phyloP scores from a whole-genome alignment of 2,329 filamentous ascomycete genomes.

The Rutstroemia sp. region DNA sequence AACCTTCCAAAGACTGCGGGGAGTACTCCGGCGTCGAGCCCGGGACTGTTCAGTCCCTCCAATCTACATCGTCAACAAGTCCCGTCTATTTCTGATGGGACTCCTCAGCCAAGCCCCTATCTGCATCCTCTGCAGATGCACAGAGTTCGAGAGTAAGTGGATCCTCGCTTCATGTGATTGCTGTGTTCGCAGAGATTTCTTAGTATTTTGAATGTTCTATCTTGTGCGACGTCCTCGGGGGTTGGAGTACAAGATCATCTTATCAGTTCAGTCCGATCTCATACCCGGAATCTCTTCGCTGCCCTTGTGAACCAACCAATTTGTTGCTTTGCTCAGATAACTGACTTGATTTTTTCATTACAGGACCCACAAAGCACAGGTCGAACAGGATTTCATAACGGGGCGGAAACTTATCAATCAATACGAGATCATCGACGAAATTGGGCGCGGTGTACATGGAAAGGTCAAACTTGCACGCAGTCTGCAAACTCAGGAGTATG shows the following conservation, averaged over 20 bases:
- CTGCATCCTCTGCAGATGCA: slow-evolving; percentile 66
- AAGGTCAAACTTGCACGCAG: slow-evolving; percentile 95
- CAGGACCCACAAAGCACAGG: slow-evolving; percentile 82
- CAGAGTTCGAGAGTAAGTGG: slow-evolving; percentile 67
- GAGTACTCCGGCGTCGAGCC: slow-evolving; percentile 53
- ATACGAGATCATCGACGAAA: slow-evolving; percentile 94
- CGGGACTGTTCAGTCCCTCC: slow-evolving; percentile 52
- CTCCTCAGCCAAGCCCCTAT: slow-evolving; percentile 48
- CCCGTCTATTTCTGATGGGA: slow-evolving; percentile 43
- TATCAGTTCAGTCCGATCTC: background rate
- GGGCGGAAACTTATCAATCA: slow-evolving; percentile 96
- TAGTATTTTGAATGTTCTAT: background rate
- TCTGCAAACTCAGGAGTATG: slow-evolving; percentile 64
- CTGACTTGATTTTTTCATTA: slow-evolving; percentile 17
- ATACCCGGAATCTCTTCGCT: background rate
- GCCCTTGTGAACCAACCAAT: too few relatives aligned
- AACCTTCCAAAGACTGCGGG: slow-evolving; percentile 30
- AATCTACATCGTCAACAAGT: slow-evolving; percentile 28
- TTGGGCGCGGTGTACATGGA: slow-evolving; percentile 90
- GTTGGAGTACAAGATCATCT: too few relatives aligned
- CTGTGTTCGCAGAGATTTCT: background rate
- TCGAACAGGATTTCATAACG: slow-evolving; percentile 81
- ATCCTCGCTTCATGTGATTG: background rate
- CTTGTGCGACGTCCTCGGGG: too few relatives aligned
- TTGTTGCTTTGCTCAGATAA: background rate